These are phyloP conservation scores for Patellifolia procumbens DNA, from an alignment of 179 eudicot species.

Conservation along the genomic window DNA sequence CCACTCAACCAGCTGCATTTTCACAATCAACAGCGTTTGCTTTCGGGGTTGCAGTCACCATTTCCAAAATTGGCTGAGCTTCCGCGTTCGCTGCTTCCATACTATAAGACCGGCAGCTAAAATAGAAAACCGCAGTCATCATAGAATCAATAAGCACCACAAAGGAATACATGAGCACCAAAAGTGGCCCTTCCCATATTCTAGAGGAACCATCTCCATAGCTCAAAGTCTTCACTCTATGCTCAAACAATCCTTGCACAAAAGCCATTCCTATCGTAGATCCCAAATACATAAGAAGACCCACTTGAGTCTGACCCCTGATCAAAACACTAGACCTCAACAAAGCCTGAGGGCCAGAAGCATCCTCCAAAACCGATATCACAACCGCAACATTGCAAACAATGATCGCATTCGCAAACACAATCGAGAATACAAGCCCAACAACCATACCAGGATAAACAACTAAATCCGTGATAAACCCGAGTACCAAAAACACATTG, in stretches of 20 bases:
- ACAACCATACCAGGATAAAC: conserved; percentile 57
- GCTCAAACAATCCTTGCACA: conserved; percentile 94
- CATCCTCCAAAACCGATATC: conserved; percentile 89
- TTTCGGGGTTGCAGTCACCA: conserved; percentile 45
- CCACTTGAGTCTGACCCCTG: conserved; percentile 92
- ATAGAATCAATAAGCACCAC: conserved; percentile 80
- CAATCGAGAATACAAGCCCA: conserved; percentile 67
- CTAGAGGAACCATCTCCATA: conserved; percentile 85
- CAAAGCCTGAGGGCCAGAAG: conserved; percentile 83
- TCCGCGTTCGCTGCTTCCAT: conserved; percentile 63
- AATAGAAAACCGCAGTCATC: conserved; percentile 89
- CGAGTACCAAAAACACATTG: conserved; percentile 55
- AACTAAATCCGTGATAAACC: conserved; percentile 55
- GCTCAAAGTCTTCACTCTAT: conserved; percentile 84
- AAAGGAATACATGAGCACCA: conserved; percentile 89
- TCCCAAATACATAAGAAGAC: conserved; percentile 79
- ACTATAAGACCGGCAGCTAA: conserved; percentile 76
- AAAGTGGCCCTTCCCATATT: conserved; percentile 93
- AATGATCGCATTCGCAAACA: conserved; percentile 78
- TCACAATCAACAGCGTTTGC: conserved; percentile 20
- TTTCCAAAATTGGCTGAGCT: conserved; percentile 65
- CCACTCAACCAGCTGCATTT: conserved; percentile 14
- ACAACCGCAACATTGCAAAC: conserved; percentile 75
- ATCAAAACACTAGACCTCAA: conserved; percentile 65
- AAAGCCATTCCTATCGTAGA: conserved; percentile 89